Evolutionary conservation across 192 early-diverging fungal species (phyloP).

Genomic region (Thamnidium elegans): DNA sequence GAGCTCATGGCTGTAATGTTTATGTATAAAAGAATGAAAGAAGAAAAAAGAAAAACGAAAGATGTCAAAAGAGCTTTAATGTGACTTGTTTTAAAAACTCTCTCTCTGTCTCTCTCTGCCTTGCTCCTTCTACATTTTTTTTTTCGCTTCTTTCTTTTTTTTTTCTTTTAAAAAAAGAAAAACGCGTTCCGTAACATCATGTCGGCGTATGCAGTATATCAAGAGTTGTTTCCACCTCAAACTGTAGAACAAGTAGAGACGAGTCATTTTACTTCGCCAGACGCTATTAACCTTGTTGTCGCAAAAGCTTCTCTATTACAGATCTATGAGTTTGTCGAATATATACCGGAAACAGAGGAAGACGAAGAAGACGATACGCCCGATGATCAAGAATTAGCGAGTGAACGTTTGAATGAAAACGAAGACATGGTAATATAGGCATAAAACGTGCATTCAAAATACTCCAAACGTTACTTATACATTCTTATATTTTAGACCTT

Average conservation of each 20-base stretch:
- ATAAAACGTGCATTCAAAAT: not conserved
- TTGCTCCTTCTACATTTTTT: not conserved
- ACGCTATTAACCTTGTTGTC: slow-evolving; percentile 63
- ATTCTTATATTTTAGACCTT: slow-evolving; percentile 19
- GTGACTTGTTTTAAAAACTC: no score
- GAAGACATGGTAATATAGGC: slow-evolving; percentile 34
- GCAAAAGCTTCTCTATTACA: slow-evolving; percentile 62
- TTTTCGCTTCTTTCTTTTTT: not conserved
- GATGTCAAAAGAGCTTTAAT: no score
- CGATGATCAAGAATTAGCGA: slow-evolving; percentile 17
- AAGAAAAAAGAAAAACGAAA: not conserved
- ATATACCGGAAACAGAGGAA: slow-evolving; percentile 26
- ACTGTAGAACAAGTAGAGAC: slow-evolving; percentile 59
- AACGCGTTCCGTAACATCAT: slow-evolving; percentile 12
- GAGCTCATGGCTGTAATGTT: slow-evolving; percentile 46
- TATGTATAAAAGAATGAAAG: not conserved
- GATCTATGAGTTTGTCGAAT: slow-evolving; percentile 65
- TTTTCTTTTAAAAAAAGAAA: not conserved
- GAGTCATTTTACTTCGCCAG: slow-evolving; percentile 59
- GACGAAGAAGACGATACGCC: slow-evolving; percentile 11
- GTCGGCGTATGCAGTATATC: slow-evolving; percentile 57
- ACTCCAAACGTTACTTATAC: no score
- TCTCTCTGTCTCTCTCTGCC: no score
- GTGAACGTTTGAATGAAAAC: slow-evolving; percentile 18
- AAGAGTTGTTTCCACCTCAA: slow-evolving; percentile 61